Conservation (phyloP, 169 alveolate species). For the Cryptosporidium andersoni region DNA sequence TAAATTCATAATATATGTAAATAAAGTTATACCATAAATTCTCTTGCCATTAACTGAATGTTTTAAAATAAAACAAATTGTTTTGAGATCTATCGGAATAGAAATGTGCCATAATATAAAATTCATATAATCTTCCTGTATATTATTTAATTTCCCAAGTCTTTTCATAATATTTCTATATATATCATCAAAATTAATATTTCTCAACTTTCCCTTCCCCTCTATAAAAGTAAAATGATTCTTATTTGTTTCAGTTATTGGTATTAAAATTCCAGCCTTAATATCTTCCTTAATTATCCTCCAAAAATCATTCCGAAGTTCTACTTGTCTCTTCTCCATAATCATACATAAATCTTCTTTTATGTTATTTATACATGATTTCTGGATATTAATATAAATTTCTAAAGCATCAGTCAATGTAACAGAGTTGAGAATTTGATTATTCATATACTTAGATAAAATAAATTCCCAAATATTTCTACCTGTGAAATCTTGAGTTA, state of each 20-base stretch:
- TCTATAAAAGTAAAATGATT: conserved; percentile 26
- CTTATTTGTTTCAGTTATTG: conserved; percentile 35
- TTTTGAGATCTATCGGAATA: not conserved
- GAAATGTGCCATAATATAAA: conserved; percentile 28
- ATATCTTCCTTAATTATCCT: conserved; percentile 33
- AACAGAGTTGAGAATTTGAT: conserved; percentile 10
- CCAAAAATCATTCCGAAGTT: conserved; percentile 43
- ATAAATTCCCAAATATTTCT: conserved; percentile 22
- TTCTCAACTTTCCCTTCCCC: not conserved
- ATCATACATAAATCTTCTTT: not conserved
- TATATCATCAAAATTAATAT: not conserved
- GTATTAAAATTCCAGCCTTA: conserved; percentile 25
- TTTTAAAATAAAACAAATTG: conserved; percentile 28
- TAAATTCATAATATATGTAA: conserved; percentile 1
- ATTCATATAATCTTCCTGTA: conserved; percentile 24
- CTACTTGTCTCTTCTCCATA: not conserved
- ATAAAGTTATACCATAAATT: conserved; percentile 46
- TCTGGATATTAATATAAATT: conserved; percentile 17
- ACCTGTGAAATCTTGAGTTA: conserved; percentile 1
- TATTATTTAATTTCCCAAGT: not conserved
- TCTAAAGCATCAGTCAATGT: conserved; percentile 18
- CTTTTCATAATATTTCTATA: not conserved
- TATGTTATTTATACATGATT: not conserved
- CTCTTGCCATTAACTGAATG: conserved; percentile 30
- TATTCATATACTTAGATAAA: conserved; percentile 2